These are phyloP conservation scores for Pleomassaria siparia DNA, from an alignment of 2,329 filamentous ascomycete species.

Conservation along the genomic window DNA sequence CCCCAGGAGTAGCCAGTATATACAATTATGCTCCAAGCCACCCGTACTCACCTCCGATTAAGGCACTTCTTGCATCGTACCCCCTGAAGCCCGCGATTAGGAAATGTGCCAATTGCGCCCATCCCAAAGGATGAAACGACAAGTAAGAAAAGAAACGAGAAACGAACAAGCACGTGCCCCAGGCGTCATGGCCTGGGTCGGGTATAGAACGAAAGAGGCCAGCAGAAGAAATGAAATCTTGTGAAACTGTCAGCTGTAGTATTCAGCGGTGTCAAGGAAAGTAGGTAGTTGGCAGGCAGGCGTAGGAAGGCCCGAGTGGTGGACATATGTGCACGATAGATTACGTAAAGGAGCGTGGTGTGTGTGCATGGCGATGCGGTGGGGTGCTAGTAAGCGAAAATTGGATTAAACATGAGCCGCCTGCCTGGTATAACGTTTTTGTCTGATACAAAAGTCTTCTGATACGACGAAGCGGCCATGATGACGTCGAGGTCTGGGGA, in stretches of 20 bases:
- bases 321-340: background rate
- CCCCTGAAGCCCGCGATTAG: constrained; percentile 6
- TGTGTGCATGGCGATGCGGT: constrained; percentile 11
- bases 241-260: background rate
- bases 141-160: constrained; percentile 9
- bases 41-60: background rate
- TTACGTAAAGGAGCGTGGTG: constrained; percentile 19
- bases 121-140: background rate
- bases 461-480: constrained; percentile 12
- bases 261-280: constrained; percentile 7
- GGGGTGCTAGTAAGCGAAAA: constrained; percentile 19
- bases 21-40: constrained; percentile 5
- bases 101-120: background rate
- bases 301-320: background rate
- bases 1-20: background rate
- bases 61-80: background rate
- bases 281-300: constrained; percentile 2
- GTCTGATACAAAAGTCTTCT: constrained; percentile 8
- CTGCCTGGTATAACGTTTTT: constrained; percentile 13
- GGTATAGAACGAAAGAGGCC: constrained; percentile 25
- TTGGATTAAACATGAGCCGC: constrained; percentile 31
- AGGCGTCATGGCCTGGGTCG: constrained; percentile 2
- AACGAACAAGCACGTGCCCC: constrained; percentile 7
- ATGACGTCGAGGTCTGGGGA: constrained; percentile 14
- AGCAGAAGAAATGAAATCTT: constrained; percentile 5